Evolutionary conservation across 495 filamentous ascomycete species (phyloP).

Genomic region (Daldinia vernicosa): DNA sequence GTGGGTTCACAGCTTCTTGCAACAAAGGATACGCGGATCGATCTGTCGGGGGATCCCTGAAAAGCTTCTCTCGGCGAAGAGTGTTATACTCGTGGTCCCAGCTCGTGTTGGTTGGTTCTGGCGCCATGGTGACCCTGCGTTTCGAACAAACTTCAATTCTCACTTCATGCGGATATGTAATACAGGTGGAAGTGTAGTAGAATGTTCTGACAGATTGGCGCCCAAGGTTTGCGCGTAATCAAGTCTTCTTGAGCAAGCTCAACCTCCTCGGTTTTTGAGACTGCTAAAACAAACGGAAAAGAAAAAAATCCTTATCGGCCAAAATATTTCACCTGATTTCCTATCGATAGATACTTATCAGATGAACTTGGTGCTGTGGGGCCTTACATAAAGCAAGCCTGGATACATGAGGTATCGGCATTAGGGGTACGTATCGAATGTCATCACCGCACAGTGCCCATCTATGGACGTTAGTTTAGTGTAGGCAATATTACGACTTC

Average conservation of each 20-base stretch:
- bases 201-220: neutral
- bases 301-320: conserved; percentile 39
- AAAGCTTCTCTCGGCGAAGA: conserved; percentile 82
- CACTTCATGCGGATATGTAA: neutral
- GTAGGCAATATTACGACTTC: no score
- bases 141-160: neutral
- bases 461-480: neutral
- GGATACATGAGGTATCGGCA: conserved; percentile 9
- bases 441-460: neutral
- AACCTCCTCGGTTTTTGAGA: conserved; percentile 18
- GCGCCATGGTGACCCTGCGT: conserved; percentile 61
- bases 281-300: neutral
- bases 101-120: conserved; percentile 62
- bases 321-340: conserved; percentile 26
- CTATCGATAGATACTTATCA: conserved; percentile 38
- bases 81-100: conserved; percentile 88
- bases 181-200: neutral
- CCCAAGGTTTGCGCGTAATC: conserved; percentile 2
- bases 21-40: conserved; percentile 88
- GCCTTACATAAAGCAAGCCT: conserved; percentile 3
- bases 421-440: conserved; percentile 7
- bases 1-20: conserved; percentile 81
- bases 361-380: conserved; percentile 8
- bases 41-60: conserved; percentile 85
- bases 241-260: neutral